Base-by-base conservation (phyloP, 768 basidiomycete genomes). In the Kondoa subrosea region DNA sequence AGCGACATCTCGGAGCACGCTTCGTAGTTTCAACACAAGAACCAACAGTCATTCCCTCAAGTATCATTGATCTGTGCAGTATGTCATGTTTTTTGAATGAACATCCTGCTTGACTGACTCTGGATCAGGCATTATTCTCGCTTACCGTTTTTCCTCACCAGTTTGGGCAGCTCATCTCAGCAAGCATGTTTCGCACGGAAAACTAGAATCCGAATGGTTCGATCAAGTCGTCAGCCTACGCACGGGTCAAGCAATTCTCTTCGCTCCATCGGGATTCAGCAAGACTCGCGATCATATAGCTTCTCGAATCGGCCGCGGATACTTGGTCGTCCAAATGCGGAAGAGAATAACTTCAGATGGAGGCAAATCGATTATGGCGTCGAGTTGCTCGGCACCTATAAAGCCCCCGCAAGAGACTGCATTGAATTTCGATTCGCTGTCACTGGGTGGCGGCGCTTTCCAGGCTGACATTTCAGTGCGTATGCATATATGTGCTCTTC, bases 11-110 rank as follows among this genome's bases (percentile, higher is more conserved):
- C 3, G 85, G 82, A 0, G 86, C 86, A 83, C 81, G 87, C 4
- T 80, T 88, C 17, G 79, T 88, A 25, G 85, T 88, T 67, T 85
- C 84, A 72, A 88, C 87, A 0, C 87, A 88, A 80, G 87, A 88
- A 69, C 87, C 87, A 0, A 87, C 85, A 0, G 83, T 87, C 2
- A 82, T 87, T 0, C 86, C 86, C 1, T 80, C 85, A 0, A 82
- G 84, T 0, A 76, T 88, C 1, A 77, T 88, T 0, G 86, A 86
- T 68, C 78, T 87, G 0, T 87, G 85, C 66, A 82, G 82, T 0
- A 77, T 8, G 40, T 50, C 40, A 50, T 50, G 8, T 21, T 8
- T 21, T 50, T 8, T 50, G 12, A 8, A 8, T 50, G 8, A 8
- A 50, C 21, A 21, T 8, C 40, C 12, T 50, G 8, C 12, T 21